Evolutionary conservation across 2,329 filamentous ascomycete species (phyloP).

Genomic region (Trichoderma semiorbis): DNA sequence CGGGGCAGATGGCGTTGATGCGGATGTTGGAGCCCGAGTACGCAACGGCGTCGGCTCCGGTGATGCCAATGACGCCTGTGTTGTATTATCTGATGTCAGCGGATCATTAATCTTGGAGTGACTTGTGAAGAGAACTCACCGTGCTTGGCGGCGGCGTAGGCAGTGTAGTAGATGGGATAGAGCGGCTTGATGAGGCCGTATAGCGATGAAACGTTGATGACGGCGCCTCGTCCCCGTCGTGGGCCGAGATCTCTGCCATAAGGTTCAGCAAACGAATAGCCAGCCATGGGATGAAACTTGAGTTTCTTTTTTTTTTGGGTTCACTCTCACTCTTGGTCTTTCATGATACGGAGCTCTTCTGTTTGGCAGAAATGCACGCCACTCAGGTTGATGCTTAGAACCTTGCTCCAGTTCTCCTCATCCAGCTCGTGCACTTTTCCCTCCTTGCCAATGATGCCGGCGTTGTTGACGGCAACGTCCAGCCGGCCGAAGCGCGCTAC

Average conservation of each 20-base stretch:
- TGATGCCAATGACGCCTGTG: constrained; percentile 46
- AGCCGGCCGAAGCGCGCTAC: no score
- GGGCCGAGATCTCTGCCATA: constrained; percentile 32
- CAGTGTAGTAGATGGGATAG: constrained; percentile 37
- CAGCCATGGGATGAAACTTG: neutral
- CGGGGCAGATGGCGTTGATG: constrained; percentile 60
- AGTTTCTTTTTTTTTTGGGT: neutral
- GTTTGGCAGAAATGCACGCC: constrained; percentile 44
- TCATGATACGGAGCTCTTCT: constrained; percentile 50
- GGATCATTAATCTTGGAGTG: no score
- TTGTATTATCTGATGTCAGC: neutral
- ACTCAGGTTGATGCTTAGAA: constrained; percentile 36
- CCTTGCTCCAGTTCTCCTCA: constrained; percentile 39
- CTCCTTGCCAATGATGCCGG: constrained; percentile 45
- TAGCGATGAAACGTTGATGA: constrained; percentile 54
- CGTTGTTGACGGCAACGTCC: no score
- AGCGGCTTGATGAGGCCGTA: constrained; percentile 44
- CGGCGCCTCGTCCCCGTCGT: constrained; percentile 44
- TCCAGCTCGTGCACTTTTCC: constrained; percentile 31
- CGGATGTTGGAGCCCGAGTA: constrained; percentile 52
- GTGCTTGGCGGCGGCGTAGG: constrained; percentile 53
- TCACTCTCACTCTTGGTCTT: constrained; percentile 42
- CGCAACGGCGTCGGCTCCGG: constrained; percentile 49
- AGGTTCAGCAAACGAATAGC: neutral
- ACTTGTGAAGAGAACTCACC: constrained; percentile 28